Conservation (phyloP, 2,329 filamentous ascomycete species). For the Periglandula ipomoeae region DNA sequence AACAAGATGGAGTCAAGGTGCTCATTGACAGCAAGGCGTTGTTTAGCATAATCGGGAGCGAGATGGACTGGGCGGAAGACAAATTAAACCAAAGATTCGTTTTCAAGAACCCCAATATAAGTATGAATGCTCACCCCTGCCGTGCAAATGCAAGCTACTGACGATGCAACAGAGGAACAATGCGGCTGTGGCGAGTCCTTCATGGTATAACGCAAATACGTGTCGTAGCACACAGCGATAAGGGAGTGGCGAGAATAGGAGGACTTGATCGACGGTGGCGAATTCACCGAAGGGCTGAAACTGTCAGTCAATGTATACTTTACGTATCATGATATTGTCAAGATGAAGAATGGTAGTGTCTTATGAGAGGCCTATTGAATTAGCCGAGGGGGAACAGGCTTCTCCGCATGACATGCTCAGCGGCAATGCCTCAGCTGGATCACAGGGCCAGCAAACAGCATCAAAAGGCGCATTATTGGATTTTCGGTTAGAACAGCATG, state of each 20-base stretch:
- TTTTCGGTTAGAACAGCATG: neutral
- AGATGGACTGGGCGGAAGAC: constrained; percentile 99
- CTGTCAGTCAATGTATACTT: neutral
- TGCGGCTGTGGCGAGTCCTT: constrained; percentile 97
- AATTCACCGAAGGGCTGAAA: neutral
- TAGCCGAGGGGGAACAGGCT: too few species aligned
- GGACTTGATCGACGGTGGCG: neutral
- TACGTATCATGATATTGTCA: neutral
- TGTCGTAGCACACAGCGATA: neutral
- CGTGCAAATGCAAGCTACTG: constrained; percentile 18
- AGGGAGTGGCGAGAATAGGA: neutral
- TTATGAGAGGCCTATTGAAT: too few species aligned
- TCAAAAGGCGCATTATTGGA: neutral
- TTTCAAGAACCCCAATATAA: constrained; percentile 97
- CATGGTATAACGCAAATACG: constrained; percentile 50
- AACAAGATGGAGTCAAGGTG: constrained; percentile 93
- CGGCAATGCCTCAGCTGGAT: neutral
- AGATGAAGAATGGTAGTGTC: neutral
- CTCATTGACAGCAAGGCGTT: constrained; percentile 95
- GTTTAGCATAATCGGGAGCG: constrained; percentile 95
- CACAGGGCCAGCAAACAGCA: neutral
- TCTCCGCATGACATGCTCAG: neutral
- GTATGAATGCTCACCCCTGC: constrained; percentile 49
- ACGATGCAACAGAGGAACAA: constrained; percentile 63
- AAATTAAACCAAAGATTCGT: constrained; percentile 88